Percentiles rank a stretch among this genome's conserved stretches.
Evolutionary conservation across 2,329 filamentous ascomycete genomes (phyloP).

Genomic region (Elsinoe perseae): DNA sequence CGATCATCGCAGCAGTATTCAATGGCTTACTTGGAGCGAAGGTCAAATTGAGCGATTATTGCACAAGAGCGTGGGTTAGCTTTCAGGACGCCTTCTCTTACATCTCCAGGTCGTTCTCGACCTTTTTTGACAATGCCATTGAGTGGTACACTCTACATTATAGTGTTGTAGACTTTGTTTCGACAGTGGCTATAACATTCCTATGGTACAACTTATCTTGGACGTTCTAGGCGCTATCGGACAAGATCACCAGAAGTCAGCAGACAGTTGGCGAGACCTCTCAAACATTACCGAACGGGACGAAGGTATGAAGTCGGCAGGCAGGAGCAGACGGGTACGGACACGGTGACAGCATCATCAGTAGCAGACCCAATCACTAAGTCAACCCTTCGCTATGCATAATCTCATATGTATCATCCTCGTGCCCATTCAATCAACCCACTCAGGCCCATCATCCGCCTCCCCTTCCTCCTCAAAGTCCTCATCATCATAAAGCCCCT

Average conservation of each 20-base stretch:
- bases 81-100: neutral
- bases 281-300: neutral
- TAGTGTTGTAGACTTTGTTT: neutral
- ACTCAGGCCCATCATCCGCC: conserved; percentile 20
- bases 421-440: neutral
- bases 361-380: neutral
- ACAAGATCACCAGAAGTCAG: neutral
- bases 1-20: neutral
- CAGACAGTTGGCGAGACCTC: neutral
- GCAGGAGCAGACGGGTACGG: neutral
- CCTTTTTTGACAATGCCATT: neutral
- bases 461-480: conserved; percentile 38
- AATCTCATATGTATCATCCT: neutral
- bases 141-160: neutral
- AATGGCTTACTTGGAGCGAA: neutral
- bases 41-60: neutral
- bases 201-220: neutral
- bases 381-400: neutral
- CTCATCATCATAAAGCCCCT: conserved; percentile 45
- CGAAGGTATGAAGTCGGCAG: neutral
- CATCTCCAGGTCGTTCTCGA: neutral
- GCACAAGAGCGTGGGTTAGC: neutral
- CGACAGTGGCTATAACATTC: neutral
- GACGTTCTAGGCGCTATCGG: neutral
- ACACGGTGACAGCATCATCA: neutral